Conservation (phyloP, 768 basidiomycete genomes). For the Neoboletus magnificus region DNA sequence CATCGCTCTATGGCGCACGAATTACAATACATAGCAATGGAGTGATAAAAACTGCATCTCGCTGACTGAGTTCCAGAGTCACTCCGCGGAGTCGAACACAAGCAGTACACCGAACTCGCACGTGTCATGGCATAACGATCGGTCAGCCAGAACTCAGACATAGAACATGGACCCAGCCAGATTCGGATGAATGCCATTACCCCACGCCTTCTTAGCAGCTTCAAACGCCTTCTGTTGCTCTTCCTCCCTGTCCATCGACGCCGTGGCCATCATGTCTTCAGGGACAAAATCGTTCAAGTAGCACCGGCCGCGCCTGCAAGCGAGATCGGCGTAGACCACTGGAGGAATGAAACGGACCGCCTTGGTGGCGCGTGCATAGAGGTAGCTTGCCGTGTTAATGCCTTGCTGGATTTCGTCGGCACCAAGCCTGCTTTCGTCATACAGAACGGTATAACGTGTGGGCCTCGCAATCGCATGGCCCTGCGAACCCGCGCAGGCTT, state of each 20-base stretch:
- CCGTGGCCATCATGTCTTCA: constrained; percentile 45
- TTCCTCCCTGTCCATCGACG: constrained; percentile 31
- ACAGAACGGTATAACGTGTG: constrained; percentile 77
- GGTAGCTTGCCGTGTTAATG: constrained; percentile 63
- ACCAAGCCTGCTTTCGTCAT: constrained; percentile 66
- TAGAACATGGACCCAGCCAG: constrained; percentile 69
- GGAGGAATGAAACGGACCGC: constrained; percentile 77
- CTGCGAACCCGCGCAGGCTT: constrained; percentile 73
- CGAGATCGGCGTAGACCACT: constrained; percentile 79
- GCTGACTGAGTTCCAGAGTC: not conserved
- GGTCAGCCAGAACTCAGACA: constrained; percentile 38
- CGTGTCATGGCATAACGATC: not conserved
- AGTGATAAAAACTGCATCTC: not conserved
- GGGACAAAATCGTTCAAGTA: constrained; percentile 68
- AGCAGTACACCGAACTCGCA: not conserved
- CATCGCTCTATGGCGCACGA: not conserved
- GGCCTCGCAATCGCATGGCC: constrained; percentile 54
- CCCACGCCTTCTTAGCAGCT: constrained; percentile 39
- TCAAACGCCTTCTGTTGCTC: constrained; percentile 13
- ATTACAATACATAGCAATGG: not conserved
- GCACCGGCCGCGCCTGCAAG: constrained; percentile 73
- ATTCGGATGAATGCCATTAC: constrained; percentile 52
- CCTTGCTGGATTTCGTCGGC: constrained; percentile 75
- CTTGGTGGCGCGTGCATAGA: constrained; percentile 76
- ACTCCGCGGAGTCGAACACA: not conserved